Conservation (phyloP, 139 green algal species). For the Chlamydomonas sphaeroides region DNA sequence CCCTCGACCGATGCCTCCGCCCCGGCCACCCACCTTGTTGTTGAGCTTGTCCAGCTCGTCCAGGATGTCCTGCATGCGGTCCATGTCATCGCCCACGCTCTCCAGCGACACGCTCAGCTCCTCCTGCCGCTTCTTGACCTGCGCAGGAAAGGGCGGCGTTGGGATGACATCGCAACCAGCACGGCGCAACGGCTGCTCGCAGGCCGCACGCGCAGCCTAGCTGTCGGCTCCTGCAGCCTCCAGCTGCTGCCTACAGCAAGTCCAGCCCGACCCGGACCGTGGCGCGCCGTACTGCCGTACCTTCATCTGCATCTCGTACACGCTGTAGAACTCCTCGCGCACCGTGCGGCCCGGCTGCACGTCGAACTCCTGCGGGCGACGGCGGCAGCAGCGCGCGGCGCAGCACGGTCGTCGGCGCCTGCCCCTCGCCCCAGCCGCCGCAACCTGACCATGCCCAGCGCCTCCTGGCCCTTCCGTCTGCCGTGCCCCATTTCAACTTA, state of each 20-base stretch:
- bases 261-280: too few relatives aligned
- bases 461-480: too few relatives aligned
- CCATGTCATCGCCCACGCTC: slow-evolving; percentile 92
- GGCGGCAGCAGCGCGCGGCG: too few relatives aligned
- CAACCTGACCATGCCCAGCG: too few relatives aligned
- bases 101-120: slow-evolving; percentile 87
- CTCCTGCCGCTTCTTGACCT: slow-evolving; percentile 75
- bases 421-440: too few relatives aligned
- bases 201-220: too few relatives aligned
- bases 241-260: too few relatives aligned
- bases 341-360: slow-evolving; percentile 90
- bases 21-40: slow-evolving; percentile 55
- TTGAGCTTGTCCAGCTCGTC: slow-evolving; percentile 92
- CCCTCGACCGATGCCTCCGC: slow-evolving; percentile 8
- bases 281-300: slow-evolving; percentile 38
- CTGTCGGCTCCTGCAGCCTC: too few relatives aligned
- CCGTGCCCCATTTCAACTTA: too few relatives aligned
- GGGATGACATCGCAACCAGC: too few relatives aligned
- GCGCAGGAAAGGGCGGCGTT: not conserved
- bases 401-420: too few relatives aligned
- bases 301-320: slow-evolving; percentile 83
- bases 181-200: too few relatives aligned
- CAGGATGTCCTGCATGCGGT: slow-evolving; percentile 82
- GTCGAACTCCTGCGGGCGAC: slow-evolving; percentile 95
- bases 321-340: slow-evolving; percentile 95